Conservation (phyloP, 1,139 yeast species). For the Hanseniaspora uvarum region DNA sequence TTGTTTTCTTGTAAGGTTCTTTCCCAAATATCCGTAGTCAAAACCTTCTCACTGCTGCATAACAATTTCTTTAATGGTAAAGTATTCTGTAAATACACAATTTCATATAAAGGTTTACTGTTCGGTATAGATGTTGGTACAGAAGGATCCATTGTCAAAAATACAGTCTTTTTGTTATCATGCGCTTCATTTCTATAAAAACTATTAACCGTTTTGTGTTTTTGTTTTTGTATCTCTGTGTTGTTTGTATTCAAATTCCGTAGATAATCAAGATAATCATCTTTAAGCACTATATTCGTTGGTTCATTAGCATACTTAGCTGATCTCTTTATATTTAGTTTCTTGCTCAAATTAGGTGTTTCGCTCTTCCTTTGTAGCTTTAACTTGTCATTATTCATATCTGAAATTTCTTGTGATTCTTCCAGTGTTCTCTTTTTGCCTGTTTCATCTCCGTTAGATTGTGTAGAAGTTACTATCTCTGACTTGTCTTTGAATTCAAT, state of each 20-base stretch:
- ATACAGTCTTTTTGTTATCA: constrained; percentile 34
- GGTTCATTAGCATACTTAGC: constrained; percentile 17
- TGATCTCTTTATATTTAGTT: constrained; percentile 1
- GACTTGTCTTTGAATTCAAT: neutral
- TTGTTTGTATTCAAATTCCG: constrained; percentile 12
- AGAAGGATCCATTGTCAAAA: constrained; percentile 38
- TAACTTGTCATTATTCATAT: neutral
- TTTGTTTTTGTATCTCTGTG: constrained; percentile 17
- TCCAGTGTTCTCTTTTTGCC: neutral
- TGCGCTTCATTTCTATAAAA: constrained; percentile 22
- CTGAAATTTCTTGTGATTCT: neutral
- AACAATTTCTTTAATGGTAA: constrained; percentile 70
- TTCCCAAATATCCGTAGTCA: constrained; percentile 77
- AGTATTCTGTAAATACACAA: constrained; percentile 79
- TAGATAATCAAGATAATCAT: constrained; percentile 17
- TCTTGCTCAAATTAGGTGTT: neutral
- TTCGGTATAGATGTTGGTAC: constrained; percentile 44
- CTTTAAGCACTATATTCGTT: constrained; percentile 21
- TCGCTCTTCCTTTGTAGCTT: neutral
- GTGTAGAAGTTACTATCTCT: neutral
- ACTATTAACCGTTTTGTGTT: constrained; percentile 17
- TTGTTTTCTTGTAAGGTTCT: constrained; percentile 85
- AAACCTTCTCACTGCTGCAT: constrained; percentile 75
- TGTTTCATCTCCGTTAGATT: neutral
- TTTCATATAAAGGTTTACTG: constrained; percentile 65